These are phyloP conservation scores for Candida sanyaensis DNA, from an alignment of 1,139 yeast genomes.

Conservation along the genomic window DNA sequence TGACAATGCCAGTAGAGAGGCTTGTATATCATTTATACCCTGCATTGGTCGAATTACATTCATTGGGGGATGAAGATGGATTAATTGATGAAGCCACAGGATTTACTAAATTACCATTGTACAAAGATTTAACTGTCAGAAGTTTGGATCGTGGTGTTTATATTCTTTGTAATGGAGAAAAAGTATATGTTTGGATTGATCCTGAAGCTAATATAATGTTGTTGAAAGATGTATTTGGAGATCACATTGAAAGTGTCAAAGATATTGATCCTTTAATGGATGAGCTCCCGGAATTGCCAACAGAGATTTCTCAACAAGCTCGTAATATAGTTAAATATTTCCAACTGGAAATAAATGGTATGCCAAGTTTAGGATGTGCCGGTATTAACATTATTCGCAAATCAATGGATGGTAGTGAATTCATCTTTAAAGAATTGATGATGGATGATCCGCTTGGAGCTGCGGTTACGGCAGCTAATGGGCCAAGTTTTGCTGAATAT, in stretches of 20 bases:
- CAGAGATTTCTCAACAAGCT: constrained; percentile 70
- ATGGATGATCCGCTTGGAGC: constrained; percentile 65
- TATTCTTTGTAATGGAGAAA: constrained; percentile 69
- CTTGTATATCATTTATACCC: constrained; percentile 78
- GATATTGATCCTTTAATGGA: constrained; percentile 53
- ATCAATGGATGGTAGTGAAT: constrained; percentile 63
- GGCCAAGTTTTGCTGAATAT: constrained; percentile 61
- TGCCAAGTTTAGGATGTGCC: constrained; percentile 29
- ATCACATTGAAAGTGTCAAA: constrained; percentile 38
- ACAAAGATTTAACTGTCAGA: constrained; percentile 45
- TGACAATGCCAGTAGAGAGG: constrained; percentile 57
- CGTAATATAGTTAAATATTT: constrained; percentile 58
- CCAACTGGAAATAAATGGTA: constrained; percentile 42
- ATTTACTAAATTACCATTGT: constrained; percentile 53
- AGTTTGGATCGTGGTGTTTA: constrained; percentile 76
- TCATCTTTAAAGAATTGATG: constrained; percentile 58
- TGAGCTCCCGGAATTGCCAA: constrained; percentile 70
- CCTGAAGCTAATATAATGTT: constrained; percentile 67
- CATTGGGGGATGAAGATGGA: constrained; percentile 58
- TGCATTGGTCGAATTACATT: constrained; percentile 73
- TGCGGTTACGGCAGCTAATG: constrained; percentile 32
- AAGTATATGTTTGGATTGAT: constrained; percentile 69
- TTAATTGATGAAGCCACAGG: constrained; percentile 35
- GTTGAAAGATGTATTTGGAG: constrained; percentile 75
- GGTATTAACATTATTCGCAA: constrained; percentile 66